Evolutionary conservation across 1,139 yeast species (phyloP).

Genomic region (Arxiozyma heterogenica): DNA sequence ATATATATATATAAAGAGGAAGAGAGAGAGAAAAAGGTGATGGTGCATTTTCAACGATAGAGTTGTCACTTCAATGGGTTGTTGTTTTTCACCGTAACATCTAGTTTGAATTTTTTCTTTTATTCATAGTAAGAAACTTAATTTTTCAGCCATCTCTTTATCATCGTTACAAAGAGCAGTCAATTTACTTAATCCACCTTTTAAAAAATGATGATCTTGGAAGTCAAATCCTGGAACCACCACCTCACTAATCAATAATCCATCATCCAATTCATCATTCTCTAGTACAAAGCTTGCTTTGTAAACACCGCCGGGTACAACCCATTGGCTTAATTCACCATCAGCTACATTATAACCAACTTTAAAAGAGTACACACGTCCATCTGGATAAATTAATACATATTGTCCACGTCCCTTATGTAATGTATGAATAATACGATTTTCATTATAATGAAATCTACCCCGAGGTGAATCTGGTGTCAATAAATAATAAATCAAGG

Average conservation of each 20-base stretch:
- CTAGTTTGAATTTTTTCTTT: neutral
- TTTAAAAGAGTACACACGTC: slow-evolving; percentile 36
- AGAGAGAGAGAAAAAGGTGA: no score
- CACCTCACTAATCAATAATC: slow-evolving; percentile 41
- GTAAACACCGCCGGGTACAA: slow-evolving; percentile 46
- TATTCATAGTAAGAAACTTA: slow-evolving; percentile 25
- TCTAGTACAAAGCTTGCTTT: slow-evolving; percentile 41
- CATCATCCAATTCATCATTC: slow-evolving; percentile 33
- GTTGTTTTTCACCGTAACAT: neutral
- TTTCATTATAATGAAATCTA: slow-evolving; percentile 38
- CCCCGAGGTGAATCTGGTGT: slow-evolving; percentile 41
- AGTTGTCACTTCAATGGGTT: no score
- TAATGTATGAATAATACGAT: slow-evolving; percentile 42
- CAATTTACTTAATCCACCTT: slow-evolving; percentile 27
- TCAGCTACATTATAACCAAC: slow-evolving; percentile 38
- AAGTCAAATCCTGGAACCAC: slow-evolving; percentile 49
- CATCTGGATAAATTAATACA: slow-evolving; percentile 40
- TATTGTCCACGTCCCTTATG: slow-evolving; percentile 44
- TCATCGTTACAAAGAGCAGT: slow-evolving; percentile 31
- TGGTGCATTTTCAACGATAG: neutral
- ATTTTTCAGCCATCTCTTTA: slow-evolving; percentile 26
- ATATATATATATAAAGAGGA: no score
- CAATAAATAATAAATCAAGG: slow-evolving; percentile 40
- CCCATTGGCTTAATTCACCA: slow-evolving; percentile 46
- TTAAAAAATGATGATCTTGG: slow-evolving; percentile 39